phyloP scores from a whole-genome alignment of 2,329 filamentous ascomycete species.

The Paraphaeosphaeria sporulosa region DNA sequence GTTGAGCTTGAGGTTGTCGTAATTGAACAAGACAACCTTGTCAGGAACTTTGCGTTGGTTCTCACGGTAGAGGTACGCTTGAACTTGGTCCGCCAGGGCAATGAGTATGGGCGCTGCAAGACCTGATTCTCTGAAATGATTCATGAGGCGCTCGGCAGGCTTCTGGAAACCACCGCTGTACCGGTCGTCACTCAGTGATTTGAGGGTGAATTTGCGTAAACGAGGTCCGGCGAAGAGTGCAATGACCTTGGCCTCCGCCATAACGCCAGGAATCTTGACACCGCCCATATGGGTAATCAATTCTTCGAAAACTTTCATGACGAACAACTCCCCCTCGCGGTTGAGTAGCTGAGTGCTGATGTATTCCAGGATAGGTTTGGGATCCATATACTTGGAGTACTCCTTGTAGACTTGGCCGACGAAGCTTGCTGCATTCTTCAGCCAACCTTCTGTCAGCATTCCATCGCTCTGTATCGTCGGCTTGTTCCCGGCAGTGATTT shows the following conservation, averaged over 20 bases:
- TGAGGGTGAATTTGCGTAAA: constrained; percentile 80
- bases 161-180: constrained; percentile 68
- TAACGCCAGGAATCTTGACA: constrained; percentile 83
- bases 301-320: constrained; percentile 90
- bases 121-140: constrained; percentile 77
- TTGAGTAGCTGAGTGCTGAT: constrained; percentile 81
- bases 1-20: constrained; percentile 88
- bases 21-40: constrained; percentile 85
- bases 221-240: constrained; percentile 87
- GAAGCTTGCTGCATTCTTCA: constrained; percentile 88
- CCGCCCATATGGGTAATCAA: constrained; percentile 93
- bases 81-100: constrained; percentile 87
- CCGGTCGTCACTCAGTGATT: constrained; percentile 78
- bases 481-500: constrained; percentile 65
- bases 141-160: constrained; percentile 79
- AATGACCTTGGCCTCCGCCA: constrained; percentile 85
- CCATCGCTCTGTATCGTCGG: constrained; percentile 69
- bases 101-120: constrained; percentile 86
- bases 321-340: constrained; percentile 81
- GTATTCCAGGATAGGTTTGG: constrained; percentile 86
- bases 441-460: constrained; percentile 86
- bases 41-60: constrained; percentile 80
- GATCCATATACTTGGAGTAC: constrained; percentile 78
- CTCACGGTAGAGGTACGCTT: constrained; percentile 81
- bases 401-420: constrained; percentile 88